Percentiles rank a stretch among this genome's conserved stretches.
Evolutionary conservation across 2,329 filamentous ascomycete species (phyloP).

Genomic region (Penicillium sp.): DNA sequence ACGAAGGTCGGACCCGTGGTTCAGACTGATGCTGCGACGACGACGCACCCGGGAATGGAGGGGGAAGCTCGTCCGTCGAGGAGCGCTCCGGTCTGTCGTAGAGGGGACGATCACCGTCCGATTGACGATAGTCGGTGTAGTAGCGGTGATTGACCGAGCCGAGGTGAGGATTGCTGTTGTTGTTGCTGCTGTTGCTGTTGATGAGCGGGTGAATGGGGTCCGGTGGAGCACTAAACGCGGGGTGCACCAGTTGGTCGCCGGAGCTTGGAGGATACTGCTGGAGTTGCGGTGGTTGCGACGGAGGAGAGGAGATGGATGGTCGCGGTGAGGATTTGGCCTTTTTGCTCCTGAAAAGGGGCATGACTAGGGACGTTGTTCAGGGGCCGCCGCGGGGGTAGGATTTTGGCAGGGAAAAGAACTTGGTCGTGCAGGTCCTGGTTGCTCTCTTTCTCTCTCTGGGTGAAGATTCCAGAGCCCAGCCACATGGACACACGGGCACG

Average conservation of each 20-base stretch:
- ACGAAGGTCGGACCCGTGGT: conserved; percentile 1
- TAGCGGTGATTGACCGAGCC: not conserved
- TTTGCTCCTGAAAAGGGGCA: conserved; percentile 25
- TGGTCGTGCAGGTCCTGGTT: not conserved
- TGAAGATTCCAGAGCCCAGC: too few species aligned
- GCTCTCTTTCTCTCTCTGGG: too few species aligned
- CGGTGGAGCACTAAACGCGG: conserved; percentile 14
- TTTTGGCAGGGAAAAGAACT: not conserved
- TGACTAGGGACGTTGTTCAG: conserved; percentile 6
- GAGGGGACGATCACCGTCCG: conserved; percentile 5
- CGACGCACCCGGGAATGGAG: not conserved
- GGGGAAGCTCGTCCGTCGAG: not conserved
- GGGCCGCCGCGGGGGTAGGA: not conserved
- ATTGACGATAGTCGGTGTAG: conserved; percentile 1
- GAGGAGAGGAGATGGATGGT: conserved; percentile 8
- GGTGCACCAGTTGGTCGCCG: conserved; percentile 16
- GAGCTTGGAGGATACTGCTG: conserved; percentile 12
- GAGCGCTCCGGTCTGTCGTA: conserved; percentile 3
- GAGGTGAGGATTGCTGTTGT: conserved; percentile 5
- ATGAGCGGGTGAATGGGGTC: conserved; percentile 13
- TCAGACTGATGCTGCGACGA: conserved; percentile 2
- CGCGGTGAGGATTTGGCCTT: conserved; percentile 16
- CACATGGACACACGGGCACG: too few species aligned
- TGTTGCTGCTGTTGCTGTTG: conserved; percentile 5
- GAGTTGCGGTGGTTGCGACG: not conserved